phyloP scores from a whole-genome alignment of 305 asterid genomes.

The Fraxinus angustifolia region DNA sequence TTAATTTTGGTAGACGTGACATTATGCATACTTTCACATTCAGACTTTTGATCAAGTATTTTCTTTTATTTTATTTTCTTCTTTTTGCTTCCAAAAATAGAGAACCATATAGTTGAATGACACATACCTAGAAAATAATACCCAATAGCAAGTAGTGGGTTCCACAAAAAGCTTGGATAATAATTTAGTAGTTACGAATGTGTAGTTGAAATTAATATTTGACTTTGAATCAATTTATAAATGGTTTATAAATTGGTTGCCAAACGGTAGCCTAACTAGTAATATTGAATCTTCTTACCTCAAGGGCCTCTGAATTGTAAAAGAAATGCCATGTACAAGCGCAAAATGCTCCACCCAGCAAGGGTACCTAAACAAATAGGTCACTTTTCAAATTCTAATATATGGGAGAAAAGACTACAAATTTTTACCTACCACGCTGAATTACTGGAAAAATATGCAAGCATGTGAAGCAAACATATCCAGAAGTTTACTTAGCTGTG shows the following conservation, averaged over 20 bases:
- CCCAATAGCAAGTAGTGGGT: neutral
- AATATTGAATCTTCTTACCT: constrained; percentile 44
- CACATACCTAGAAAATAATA: neutral
- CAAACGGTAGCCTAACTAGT: neutral
- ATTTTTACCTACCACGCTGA: neutral
- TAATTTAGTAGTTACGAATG: too few relatives aligned
- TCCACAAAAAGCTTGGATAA: neutral
- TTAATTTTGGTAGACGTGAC: neutral
- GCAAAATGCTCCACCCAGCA: constrained; percentile 95
- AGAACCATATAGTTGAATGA: neutral
- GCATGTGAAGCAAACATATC: neutral
- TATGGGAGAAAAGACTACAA: neutral
- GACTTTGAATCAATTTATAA: neutral
- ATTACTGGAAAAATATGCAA: neutral
- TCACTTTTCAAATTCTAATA: neutral
- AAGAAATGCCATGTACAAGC: constrained; percentile 99
- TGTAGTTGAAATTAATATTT: neutral
- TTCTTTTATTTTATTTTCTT: neutral
- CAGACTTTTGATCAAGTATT: neutral
- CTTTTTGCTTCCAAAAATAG: neutral
- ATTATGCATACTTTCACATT: neutral
- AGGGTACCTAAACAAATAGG: constrained; percentile 59
- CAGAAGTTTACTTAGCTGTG: neutral
- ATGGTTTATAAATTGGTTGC: neutral
- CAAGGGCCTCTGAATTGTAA: constrained; percentile 85